Evolutionary conservation across 495 filamentous ascomycete genomes (phyloP), one percentile per base, ranked within the genome.

Genomic region (Penicillium subrubescens): DNA sequence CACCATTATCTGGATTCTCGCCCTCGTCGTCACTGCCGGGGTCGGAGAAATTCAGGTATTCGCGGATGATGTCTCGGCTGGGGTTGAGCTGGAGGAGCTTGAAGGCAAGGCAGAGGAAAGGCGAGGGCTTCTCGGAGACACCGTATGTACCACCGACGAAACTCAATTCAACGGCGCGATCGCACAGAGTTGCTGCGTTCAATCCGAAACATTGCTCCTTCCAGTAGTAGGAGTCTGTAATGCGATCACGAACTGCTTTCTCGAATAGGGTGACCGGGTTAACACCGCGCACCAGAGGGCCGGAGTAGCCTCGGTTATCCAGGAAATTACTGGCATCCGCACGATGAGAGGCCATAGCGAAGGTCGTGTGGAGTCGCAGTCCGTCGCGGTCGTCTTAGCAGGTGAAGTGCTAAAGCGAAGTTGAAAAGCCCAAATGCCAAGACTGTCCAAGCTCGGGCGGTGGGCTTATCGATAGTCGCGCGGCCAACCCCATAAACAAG

Each of bases 141-240:
- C 92, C 92, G 72, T 92, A 92, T 12, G 91, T 93, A 69, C 95
- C 95, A 60, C 93, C 96, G 58, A 99, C 85, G 71, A 83, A 87
- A 39, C 89, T 91, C 64, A 96, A 81, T 63, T 93, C 90, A 39
- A 90, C 89, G 3, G 94, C 94, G 35, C 95, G 93, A 80, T 97
- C 92, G 67, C 96, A 90, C 2, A 97, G 83, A 57, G 90, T 97
- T 67, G 82, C 92, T 59, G 93, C 92, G 79, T 98, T 98, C 64
- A 99, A 81, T 25, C 90, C 95, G 80, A 97, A 99, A 73, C 94
- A 96, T 76, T 97, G 94, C 75, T 98, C 96, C 77, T 97, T 97
- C 91, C 92, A 99, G 81, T 97, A 99, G 79, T 96, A 95, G 66
- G 87, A 90, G 64, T 96, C 91, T 60, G 92, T 87, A 76, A 99